Conservation (phyloP, 192 early-diverging fungal species). For the Radiomyces spectabilis region DNA sequence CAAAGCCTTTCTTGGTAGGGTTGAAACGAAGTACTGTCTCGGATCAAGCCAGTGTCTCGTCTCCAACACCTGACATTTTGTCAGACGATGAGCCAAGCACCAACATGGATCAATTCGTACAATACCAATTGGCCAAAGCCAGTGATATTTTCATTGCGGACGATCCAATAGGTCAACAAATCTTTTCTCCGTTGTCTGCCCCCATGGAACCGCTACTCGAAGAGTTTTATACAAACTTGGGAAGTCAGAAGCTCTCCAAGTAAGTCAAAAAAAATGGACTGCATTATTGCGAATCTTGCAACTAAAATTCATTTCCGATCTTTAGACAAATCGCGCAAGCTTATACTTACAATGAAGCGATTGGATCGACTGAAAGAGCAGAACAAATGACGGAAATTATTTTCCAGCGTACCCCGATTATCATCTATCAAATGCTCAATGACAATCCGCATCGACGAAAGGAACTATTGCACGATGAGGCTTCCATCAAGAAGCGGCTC, state of each 20-base stretch:
- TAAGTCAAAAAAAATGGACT: slow-evolving; percentile 27
- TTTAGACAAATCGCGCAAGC: slow-evolving; percentile 37
- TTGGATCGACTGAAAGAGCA: slow-evolving; percentile 34
- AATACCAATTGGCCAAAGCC: slow-evolving; percentile 59
- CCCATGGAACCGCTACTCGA: slow-evolving; percentile 74
- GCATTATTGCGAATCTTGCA: not conserved
- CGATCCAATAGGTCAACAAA: slow-evolving; percentile 59
- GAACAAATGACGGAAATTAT: slow-evolving; percentile 54
- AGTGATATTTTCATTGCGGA: slow-evolving; percentile 74
- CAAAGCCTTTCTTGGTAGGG: slow-evolving; percentile 58
- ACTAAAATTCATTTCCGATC: not conserved
- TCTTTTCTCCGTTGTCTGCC: slow-evolving; percentile 66
- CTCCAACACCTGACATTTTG: too few species aligned
- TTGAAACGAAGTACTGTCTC: slow-evolving; percentile 19
- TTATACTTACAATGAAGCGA: slow-evolving; percentile 39
- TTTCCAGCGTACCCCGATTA: slow-evolving; percentile 65
- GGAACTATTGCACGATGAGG: slow-evolving; percentile 39
- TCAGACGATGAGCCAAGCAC: slow-evolving; percentile 8
- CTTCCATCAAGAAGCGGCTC: slow-evolving; percentile 50
- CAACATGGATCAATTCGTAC: slow-evolving; percentile 34
- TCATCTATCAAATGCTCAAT: slow-evolving; percentile 41
- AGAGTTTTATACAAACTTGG: slow-evolving; percentile 55
- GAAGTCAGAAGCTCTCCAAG: slow-evolving; percentile 56
- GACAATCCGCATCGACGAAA: slow-evolving; percentile 51
- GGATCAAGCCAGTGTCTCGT: too few species aligned